Evolutionary conservation across 2,329 filamentous ascomycete species (phyloP).

Genomic region (Alternaria postmessia): DNA sequence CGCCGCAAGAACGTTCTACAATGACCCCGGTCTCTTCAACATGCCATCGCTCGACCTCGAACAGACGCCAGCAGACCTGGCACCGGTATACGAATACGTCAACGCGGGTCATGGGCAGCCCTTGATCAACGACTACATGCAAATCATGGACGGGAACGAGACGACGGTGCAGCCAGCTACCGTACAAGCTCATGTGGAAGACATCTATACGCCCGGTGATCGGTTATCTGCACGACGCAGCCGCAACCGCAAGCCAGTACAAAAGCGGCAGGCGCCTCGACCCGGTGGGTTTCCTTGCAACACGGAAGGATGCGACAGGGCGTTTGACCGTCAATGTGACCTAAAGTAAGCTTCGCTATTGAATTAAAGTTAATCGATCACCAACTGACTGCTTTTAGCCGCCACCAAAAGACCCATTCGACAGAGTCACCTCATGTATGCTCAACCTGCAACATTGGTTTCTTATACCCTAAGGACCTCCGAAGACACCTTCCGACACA

Average conservation of each 20-base stretch:
- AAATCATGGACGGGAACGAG: constrained; percentile 33
- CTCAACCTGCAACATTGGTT: constrained; percentile 38
- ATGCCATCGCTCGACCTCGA: constrained; percentile 11
- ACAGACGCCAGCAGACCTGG: constrained; percentile 13
- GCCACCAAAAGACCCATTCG: constrained; percentile 45
- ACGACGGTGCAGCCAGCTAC: constrained; percentile 39
- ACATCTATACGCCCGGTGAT: constrained; percentile 43
- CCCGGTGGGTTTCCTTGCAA: constrained; percentile 38
- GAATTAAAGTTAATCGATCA: neutral
- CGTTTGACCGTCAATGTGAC: constrained; percentile 46
- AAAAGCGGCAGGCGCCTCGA: constrained; percentile 37
- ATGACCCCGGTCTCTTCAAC: constrained; percentile 1
- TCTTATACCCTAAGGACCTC: constrained; percentile 49
- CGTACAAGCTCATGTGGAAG: constrained; percentile 37
- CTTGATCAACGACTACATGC: constrained; percentile 22
- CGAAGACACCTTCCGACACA: constrained; percentile 42
- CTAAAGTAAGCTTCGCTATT: constrained; percentile 39
- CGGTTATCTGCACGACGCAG: constrained; percentile 17
- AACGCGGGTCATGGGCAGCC: neutral
- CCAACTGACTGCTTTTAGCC: constrained; percentile 31
- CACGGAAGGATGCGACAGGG: constrained; percentile 30
- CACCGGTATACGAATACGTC: constrained; percentile 15
- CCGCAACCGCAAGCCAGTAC: constrained; percentile 12
- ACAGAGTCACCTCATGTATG: constrained; percentile 45
- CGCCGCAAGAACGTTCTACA: constrained; percentile 7